Evolutionary conservation across 2,329 filamentous ascomycete species (phyloP).

Genomic region (Aulographum hederae): DNA sequence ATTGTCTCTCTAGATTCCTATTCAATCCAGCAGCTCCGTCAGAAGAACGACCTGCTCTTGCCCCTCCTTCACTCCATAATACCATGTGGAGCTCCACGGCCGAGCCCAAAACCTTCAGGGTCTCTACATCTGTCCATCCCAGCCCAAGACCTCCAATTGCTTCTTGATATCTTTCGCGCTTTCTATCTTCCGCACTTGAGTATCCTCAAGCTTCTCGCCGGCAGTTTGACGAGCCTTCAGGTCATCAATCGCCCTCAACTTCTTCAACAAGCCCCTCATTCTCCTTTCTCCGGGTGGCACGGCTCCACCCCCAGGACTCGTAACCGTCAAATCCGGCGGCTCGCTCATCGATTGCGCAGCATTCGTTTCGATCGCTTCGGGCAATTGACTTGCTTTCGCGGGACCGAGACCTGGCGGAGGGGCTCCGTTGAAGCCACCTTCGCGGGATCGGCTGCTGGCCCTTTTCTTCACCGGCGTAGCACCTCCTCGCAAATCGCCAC

Average conservation of each 20-base stretch:
- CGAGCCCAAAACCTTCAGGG: no score
- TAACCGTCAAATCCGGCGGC: constrained; percentile 32
- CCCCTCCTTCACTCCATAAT: no score
- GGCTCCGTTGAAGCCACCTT: constrained; percentile 10
- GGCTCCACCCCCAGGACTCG: constrained; percentile 34
- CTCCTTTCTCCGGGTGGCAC: constrained; percentile 65
- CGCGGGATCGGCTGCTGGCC: constrained; percentile 29
- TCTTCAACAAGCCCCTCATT: constrained; percentile 82
- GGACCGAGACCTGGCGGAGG: no score
- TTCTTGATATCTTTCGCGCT: constrained; percentile 72
- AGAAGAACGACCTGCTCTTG: no score
- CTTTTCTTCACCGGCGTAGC: constrained; percentile 19
- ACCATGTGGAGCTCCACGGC: no score
- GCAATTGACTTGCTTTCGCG: no score
- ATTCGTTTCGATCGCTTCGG: no score
- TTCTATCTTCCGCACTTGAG: constrained; percentile 93
- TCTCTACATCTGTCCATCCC: no score
- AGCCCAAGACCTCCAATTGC: constrained; percentile 53
- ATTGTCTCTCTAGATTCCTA: no score
- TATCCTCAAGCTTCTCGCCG: constrained; percentile 94
- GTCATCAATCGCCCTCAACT: constrained; percentile 94
- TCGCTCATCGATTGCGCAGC: constrained; percentile 10
- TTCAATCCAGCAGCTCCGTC: no score
- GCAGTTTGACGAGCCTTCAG: constrained; percentile 89
- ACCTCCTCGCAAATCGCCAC: constrained; percentile 2